Evolutionary conservation across 345 rosid species (phyloP).

Genomic region (Kernera saxatilis): DNA sequence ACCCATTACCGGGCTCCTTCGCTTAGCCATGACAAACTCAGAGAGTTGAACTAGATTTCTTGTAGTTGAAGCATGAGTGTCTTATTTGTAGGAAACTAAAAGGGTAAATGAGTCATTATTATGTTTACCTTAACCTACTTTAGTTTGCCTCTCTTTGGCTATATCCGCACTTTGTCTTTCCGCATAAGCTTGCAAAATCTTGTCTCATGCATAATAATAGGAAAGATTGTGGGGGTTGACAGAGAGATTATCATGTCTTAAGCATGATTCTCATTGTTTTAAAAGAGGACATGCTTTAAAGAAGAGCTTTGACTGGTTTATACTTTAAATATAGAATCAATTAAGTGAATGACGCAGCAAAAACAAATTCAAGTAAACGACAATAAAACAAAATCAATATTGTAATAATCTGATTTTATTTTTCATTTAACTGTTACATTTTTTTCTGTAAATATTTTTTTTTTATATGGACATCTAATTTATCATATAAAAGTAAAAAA

Average conservation of each 20-base stretch:
- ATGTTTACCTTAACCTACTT: neutral
- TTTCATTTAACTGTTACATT: too few relatives aligned
- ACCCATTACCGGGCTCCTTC: neutral
- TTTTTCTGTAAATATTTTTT: too few relatives aligned
- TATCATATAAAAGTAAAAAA: too few relatives aligned
- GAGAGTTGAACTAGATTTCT: neutral
- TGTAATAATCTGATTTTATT: too few relatives aligned
- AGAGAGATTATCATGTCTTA: neutral
- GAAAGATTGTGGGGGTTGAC: neutral
- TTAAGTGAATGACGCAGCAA: neutral
- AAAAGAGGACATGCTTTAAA: neutral
- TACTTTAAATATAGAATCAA: neutral
- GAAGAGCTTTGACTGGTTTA: neutral
- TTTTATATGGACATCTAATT: too few relatives aligned
- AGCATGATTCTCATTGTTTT: neutral
- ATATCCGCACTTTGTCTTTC: neutral
- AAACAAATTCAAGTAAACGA: neutral
- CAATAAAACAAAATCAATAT: neutral
- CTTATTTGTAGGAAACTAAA: neutral
- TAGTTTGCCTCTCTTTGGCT: neutral
- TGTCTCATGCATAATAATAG: neutral
- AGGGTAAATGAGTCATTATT: neutral
- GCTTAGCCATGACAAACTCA: neutral
- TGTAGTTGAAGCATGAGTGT: neutral
- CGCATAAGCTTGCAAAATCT: neutral